These are phyloP conservation scores for Scutellaria galericulata DNA, from an alignment of 257 asterid species.

Conservation along the genomic window DNA sequence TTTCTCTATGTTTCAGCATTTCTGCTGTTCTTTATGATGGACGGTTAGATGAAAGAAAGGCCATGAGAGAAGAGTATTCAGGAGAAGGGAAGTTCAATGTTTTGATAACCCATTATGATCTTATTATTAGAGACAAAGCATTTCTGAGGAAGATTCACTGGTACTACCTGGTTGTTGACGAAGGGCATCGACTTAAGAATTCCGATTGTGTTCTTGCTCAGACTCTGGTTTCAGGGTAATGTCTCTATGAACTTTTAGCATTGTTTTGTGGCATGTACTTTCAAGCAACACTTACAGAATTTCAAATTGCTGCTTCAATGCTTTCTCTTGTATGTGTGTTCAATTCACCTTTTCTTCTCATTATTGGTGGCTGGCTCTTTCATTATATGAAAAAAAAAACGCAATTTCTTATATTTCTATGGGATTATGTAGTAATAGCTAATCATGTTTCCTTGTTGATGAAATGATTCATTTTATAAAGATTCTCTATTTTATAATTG, in stretches of 20 bases:
- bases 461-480: constrained; percentile 20
- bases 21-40: constrained; percentile 94
- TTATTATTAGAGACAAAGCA: constrained; percentile 91
- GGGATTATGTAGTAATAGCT: constrained; percentile 13
- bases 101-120: constrained; percentile 95
- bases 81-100: constrained; percentile 97
- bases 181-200: constrained; percentile 96
- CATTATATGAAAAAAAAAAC: background rate
- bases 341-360: constrained; percentile 1
- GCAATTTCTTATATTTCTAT: constrained; percentile 17
- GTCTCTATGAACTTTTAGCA: constrained; percentile 30
- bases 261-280: constrained; percentile 18
- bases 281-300: constrained; percentile 4
- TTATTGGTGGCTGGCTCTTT: background rate
- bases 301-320: background rate
- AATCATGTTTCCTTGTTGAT: background rate
- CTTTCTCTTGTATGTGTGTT: background rate
- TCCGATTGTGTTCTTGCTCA: constrained; percentile 91
- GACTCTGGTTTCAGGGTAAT: constrained; percentile 90
- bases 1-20: constrained; percentile 62
- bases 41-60: constrained; percentile 91
- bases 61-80: constrained; percentile 81
- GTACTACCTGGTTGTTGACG: constrained; percentile 94
- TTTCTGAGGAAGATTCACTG: constrained; percentile 89
- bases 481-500: constrained; percentile 28